Percentiles rank a stretch among this genome's conserved stretches.
Conservation (phyloP, 1,284 basidiomycete species). For the Marasmius tenuissimus region DNA sequence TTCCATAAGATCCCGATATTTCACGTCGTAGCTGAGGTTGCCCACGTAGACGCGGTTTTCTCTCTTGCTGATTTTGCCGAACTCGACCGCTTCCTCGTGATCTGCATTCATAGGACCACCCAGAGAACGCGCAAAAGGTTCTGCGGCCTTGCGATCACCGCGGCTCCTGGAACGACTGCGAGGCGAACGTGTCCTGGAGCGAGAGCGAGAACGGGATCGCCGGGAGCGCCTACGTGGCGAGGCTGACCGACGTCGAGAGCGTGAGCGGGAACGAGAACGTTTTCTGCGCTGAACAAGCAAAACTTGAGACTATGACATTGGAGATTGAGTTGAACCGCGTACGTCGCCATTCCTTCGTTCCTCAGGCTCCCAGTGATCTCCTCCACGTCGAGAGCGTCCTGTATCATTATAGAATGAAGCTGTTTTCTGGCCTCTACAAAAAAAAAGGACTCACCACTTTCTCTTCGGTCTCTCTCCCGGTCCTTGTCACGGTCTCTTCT, state of each 20-base stretch:
- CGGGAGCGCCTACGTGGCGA: slow-evolving; percentile 64
- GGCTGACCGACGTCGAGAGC: slow-evolving; percentile 65
- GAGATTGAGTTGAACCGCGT: slow-evolving; percentile 23
- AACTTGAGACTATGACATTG: slow-evolving; percentile 1
- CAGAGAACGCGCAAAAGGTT: slow-evolving; percentile 74
- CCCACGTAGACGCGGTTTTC: slow-evolving; percentile 98
- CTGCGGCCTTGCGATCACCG: slow-evolving; percentile 53
- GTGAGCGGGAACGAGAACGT: slow-evolving; percentile 57
- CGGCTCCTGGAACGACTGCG: slow-evolving; percentile 62
- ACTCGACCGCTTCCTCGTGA: slow-evolving; percentile 85
- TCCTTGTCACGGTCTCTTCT: slow-evolving; percentile 47
- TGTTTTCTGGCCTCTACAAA: background rate
- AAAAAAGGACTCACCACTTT: slow-evolving; percentile 46
- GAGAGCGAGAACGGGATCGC: slow-evolving; percentile 54
- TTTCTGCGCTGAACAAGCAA: slow-evolving; percentile 38
- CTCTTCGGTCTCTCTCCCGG: slow-evolving; percentile 47
- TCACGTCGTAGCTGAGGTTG: slow-evolving; percentile 97
- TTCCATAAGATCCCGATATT: slow-evolving; percentile 96
- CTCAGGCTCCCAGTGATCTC: slow-evolving; percentile 81
- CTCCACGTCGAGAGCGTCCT: slow-evolving; percentile 37
- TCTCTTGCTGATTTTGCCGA: slow-evolving; percentile 91
- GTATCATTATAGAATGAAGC: slow-evolving; percentile 33
- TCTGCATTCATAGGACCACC: slow-evolving; percentile 92
- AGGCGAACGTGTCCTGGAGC: slow-evolving; percentile 52
- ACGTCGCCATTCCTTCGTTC: slow-evolving; percentile 64